Conservation (phyloP, 2,329 filamentous ascomycete species). For the Escovopsis sp. region DNA sequence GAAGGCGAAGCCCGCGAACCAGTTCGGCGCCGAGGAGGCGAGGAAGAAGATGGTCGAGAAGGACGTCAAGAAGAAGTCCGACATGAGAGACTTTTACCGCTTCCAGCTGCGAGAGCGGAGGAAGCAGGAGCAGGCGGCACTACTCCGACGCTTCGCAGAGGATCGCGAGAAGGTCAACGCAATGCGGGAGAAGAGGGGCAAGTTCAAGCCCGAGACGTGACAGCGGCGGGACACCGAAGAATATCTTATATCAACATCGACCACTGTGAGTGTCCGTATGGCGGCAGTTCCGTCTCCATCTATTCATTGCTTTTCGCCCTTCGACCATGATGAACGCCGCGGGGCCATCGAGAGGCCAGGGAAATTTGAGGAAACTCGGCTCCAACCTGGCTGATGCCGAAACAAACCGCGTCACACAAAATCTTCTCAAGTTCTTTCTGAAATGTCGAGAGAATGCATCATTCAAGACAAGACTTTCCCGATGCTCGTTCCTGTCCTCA, state of each 20-base stretch:
- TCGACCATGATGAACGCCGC: constrained; percentile 32
- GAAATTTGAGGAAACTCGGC: constrained; percentile 7
- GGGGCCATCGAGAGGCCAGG: constrained; percentile 29
- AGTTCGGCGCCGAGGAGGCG: constrained; percentile 52
- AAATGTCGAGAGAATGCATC: constrained; percentile 18
- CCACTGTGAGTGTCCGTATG: too few species aligned
- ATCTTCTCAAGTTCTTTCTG: constrained; percentile 54
- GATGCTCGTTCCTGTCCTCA: too few species aligned
- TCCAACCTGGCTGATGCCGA: constrained; percentile 32
- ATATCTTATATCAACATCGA: too few species aligned
- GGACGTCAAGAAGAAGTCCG: constrained; percentile 44
- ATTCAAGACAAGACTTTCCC: too few species aligned
- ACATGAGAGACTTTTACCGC: constrained; percentile 62
- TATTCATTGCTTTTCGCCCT: too few species aligned
- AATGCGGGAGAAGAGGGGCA: constrained; percentile 53
- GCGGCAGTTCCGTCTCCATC: too few species aligned
- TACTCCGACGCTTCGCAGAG: constrained; percentile 59
- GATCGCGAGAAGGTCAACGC: constrained; percentile 57
- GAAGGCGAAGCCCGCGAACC: constrained; percentile 54
- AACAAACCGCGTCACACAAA: constrained; percentile 44
- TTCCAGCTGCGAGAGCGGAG: constrained; percentile 69
- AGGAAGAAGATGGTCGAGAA: constrained; percentile 45
- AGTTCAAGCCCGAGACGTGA: constrained; percentile 38
- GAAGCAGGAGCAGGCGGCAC: constrained; percentile 55
- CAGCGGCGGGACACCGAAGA: neutral